Conservation (phyloP, 768 basidiomycete species). For the Gloeopeniophorella convolvens region DNA sequence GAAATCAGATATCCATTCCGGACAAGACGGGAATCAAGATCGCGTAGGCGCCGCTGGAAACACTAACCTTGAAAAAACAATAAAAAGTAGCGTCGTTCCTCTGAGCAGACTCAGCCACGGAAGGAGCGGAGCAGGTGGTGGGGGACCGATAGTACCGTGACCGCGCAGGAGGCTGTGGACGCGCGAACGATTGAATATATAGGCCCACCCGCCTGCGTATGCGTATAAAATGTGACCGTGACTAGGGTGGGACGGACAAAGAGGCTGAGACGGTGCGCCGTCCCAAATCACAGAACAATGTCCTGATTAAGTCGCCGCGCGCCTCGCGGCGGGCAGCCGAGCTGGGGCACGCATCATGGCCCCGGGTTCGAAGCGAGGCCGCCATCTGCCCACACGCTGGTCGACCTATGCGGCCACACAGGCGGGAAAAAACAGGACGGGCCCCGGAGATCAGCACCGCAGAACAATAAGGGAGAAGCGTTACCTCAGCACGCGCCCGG, state of each 20-base stretch:
- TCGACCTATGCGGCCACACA: background rate
- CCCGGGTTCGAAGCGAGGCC: constrained; percentile 4
- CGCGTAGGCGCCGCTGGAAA: constrained; percentile 6
- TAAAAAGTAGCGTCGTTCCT: constrained; percentile 7
- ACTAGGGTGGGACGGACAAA: background rate
- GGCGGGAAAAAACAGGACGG: background rate
- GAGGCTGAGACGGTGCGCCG: background rate
- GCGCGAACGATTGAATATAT: background rate
- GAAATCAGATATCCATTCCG: constrained; percentile 16
- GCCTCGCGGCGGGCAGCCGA: background rate
- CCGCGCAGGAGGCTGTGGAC: too few relatives aligned
- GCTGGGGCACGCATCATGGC: background rate
- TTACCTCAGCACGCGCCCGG: constrained; percentile 15
- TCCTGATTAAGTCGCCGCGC: background rate
- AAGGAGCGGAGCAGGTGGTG: too few relatives aligned
- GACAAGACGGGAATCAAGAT: constrained; percentile 17
- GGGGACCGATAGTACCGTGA: too few relatives aligned
- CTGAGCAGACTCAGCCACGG: constrained; percentile 5
- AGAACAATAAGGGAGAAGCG: constrained; percentile 20
- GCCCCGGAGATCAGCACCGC: constrained; percentile 3
- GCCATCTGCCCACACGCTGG: background rate
- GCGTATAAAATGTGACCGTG: too few relatives aligned
- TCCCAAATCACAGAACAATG: background rate
- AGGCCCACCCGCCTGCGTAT: background rate
- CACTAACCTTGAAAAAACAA: constrained; percentile 9